Percentiles rank a stretch among this genome's conserved stretches.
These are phyloP conservation scores for Podaxis carcinomalis DNA, from an alignment of 768 basidiomycete genomes.

Conservation along the genomic window DNA sequence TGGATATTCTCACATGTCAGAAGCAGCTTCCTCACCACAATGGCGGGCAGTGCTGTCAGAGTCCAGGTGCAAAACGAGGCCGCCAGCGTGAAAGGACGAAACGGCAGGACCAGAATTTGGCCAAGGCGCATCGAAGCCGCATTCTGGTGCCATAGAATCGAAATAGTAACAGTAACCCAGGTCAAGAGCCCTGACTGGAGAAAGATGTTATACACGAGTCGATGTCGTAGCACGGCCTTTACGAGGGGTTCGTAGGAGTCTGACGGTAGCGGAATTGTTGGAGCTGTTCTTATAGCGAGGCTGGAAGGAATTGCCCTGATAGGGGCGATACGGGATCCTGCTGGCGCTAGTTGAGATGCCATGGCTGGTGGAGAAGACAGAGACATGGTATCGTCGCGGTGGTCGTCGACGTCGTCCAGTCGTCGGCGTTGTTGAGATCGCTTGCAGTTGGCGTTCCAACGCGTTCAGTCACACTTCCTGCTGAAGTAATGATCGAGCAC, in stretches of 20 bases:
- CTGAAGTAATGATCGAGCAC: background rate
- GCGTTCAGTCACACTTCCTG: background rate
- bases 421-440: background rate
- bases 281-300: constrained; percentile 44
- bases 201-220: constrained; percentile 51
- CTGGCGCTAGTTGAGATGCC: background rate
- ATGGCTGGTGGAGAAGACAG: background rate
- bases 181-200: constrained; percentile 43
- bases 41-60: constrained; percentile 48
- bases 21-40: constrained; percentile 54
- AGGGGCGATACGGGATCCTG: constrained; percentile 22
- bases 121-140: constrained; percentile 23
- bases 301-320: constrained; percentile 46
- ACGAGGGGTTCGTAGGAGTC: constrained; percentile 64
- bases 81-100: constrained; percentile 41
- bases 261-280: constrained; percentile 51
- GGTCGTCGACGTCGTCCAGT: background rate
- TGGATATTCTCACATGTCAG: constrained; percentile 48
- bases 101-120: constrained; percentile 29
- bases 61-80: constrained; percentile 43
- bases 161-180: constrained; percentile 35
- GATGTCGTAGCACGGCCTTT: constrained; percentile 56
- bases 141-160: constrained; percentile 42
- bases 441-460: background rate
- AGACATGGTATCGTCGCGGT: background rate